Conservation (phyloP, 2,329 filamentous ascomycete genomes). For the Pestalotiopsis sp. region DNA sequence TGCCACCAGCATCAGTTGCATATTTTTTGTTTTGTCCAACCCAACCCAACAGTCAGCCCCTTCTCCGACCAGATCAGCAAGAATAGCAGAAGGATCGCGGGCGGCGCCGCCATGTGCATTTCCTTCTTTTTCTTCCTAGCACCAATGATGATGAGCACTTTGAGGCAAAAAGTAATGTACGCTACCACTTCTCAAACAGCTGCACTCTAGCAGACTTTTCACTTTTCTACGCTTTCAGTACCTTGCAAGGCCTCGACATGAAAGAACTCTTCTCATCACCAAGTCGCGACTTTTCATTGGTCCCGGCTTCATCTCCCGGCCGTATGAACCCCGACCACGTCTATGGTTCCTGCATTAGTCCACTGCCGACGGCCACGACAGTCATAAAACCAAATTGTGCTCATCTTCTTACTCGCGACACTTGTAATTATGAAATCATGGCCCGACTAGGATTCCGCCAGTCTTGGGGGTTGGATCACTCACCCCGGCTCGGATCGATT, state of each 20-base stretch:
- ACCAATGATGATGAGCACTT: not conserved
- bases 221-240: not conserved
- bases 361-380: not conserved
- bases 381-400: not conserved
- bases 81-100: not conserved
- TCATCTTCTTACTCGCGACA: not conserved
- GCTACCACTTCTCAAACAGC: not conserved
- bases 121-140: not conserved
- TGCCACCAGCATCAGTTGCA: not conserved
- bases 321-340: not conserved
- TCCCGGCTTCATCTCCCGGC: not conserved
- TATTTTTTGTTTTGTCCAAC: not conserved
- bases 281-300: not conserved
- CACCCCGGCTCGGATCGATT: not conserved
- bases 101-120: not conserved
- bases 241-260: not conserved
- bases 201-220: too few species aligned
- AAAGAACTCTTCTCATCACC: not conserved
- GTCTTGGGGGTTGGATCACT: not conserved
- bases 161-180: not conserved
- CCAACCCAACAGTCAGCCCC: not conserved
- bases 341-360: not conserved
- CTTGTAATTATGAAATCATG: not conserved
- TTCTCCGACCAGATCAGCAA: not conserved
- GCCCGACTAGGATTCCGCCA: not conserved